Base-by-base conservation (phyloP, 2,329 filamentous ascomycete species). In the Leptodontidium sp. region DNA sequence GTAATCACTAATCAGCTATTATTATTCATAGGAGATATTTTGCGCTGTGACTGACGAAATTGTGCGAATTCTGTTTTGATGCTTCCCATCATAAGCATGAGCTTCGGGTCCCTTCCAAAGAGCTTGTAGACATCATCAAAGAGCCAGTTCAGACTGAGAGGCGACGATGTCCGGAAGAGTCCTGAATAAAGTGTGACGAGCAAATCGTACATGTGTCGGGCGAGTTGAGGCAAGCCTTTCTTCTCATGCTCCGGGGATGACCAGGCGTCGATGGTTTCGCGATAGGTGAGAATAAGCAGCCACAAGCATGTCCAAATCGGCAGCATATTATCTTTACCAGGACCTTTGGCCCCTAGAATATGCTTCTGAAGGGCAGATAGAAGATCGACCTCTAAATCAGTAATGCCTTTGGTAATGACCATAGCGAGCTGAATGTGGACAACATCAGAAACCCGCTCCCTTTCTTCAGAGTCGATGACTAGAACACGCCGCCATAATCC, bases 61-160 rank as follows among this genome's bases (percentile, higher is more conserved):
- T 57, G 52, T 17, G 52, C n/a, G 32, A 57, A 57, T 8, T 38
- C 52, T 15, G 52, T 57, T 14, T 57, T 57, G 4, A 57, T 9
- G 2, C 2, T 57, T 9, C 52, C 52, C 52, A 57, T 57, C 8
- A 29, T 35, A 4, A 2, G 15, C 29, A 38, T 38, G 52, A 57
- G 26, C 21, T 4, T 29, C 14, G 1, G 8, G 8, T 57, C 52
- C 38, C 29, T n/a, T 2, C 52, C 52, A 26, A 57, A 57, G 3
- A 57, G 29, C 29, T 38, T 21, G 29, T 57, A 57, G 4, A 57
- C 38, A 12, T 57, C 52, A 17, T 57, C 52, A 17, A 57, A 57
- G 1, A 57, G 14, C 52, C 52, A 57, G 7, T 38, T 57, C 3
- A 57, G 7, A 32, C 26, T 15, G 12, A 35, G 52, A 6, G 52